Percentiles rank a stretch among this genome's conserved stretches.
Conservation (phyloP, 176 grass and related monocot genomes). For the Cocos nucifera region DNA sequence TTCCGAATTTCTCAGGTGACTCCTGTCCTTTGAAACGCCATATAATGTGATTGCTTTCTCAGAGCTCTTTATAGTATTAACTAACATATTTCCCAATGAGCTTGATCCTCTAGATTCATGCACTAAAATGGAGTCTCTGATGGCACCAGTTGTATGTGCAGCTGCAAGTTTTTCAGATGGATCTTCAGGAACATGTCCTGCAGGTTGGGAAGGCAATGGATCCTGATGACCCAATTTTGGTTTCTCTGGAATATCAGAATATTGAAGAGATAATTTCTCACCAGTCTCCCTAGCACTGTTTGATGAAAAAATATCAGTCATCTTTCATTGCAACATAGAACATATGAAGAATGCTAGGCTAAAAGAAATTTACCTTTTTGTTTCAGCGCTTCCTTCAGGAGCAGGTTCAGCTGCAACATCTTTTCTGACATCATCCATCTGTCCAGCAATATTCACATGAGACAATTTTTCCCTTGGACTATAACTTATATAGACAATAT, state of each 20-base stretch:
- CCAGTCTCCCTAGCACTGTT: neutral
- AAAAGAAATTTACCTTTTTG: constrained; percentile 28
- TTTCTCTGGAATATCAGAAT: neutral
- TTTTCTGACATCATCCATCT: constrained; percentile 21
- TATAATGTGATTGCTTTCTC: neutral
- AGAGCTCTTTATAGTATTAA: neutral
- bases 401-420: constrained; percentile 11
- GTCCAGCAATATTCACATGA: constrained; percentile 6
- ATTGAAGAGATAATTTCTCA: constrained; percentile 1
- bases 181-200: constrained; percentile 1
- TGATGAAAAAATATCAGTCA: constrained; percentile 25
- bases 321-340: no score
- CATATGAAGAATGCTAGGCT: constrained; percentile 1
- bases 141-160: constrained; percentile 3
- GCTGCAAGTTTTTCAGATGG: neutral
- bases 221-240: neutral
- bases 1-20: constrained; percentile 12
- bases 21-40: constrained; percentile 4
- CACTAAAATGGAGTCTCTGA: constrained; percentile 4
- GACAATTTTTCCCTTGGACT: no score
- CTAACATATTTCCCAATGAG: neutral
- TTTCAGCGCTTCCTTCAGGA: constrained; percentile 16
- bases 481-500: no score
- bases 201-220: neutral
- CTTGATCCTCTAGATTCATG: neutral